phyloP scores from a whole-genome alignment of 176 grass and related monocot genomes.

The bread wheat (Triticum aestivum) region DNA sequence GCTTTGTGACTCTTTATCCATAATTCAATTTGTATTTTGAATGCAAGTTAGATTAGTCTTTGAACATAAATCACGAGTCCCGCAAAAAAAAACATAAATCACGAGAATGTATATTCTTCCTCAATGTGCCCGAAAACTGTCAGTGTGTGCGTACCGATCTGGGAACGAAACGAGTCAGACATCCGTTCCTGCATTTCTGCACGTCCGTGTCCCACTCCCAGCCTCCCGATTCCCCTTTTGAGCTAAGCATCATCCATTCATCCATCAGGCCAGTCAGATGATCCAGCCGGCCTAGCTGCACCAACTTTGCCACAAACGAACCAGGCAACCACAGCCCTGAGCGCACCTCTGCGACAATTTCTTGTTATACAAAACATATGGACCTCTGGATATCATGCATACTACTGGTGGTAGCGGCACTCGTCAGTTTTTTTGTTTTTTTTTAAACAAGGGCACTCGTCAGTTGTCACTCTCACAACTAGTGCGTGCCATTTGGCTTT shows the following conservation, averaged over 20 bases:
- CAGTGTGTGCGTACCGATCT: neutral
- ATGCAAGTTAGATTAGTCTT: too few relatives aligned
- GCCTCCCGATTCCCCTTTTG: neutral
- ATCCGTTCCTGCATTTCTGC: neutral
- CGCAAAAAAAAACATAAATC: too few relatives aligned
- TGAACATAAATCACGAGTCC: too few relatives aligned
- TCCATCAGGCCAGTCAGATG: neutral
- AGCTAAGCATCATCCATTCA: neutral
- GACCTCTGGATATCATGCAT: neutral
- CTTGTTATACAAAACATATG: neutral
- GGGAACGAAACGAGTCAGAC: neutral
- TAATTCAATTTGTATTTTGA: too few relatives aligned
- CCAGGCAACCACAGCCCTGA: neutral
- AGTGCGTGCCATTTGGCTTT: slow-evolving; percentile 3
- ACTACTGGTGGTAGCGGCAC: neutral
- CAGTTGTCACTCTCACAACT: neutral
- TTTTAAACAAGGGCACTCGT: neutral
- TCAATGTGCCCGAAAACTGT: neutral
- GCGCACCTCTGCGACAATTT: neutral
- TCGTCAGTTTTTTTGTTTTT: too few relatives aligned
- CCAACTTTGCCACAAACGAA: neutral
- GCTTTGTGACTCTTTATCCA: too few relatives aligned
- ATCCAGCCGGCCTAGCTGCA: neutral
- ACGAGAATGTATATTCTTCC: too few relatives aligned
- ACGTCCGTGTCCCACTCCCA: neutral